Evolutionary conservation across 352 stramenopile species (phyloP), one percentile per base, ranked within the genome.

Genomic region (Phytophthora parvispora): DNA sequence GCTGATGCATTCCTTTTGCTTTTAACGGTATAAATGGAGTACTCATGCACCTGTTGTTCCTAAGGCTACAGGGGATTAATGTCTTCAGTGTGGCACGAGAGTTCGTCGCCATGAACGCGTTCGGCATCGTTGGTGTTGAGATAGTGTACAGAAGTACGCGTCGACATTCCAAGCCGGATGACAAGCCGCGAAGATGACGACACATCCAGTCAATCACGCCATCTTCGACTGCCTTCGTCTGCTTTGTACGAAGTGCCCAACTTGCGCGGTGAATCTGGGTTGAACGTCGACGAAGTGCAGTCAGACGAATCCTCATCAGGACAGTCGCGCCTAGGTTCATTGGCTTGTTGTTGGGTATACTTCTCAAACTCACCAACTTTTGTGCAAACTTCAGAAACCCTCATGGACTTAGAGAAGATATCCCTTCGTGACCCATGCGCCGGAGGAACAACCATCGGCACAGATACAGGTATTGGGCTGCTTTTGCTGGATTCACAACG

Each of bases 1-100:
- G 40, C 45, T 72, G 28, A 62, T 51, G 49, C 57, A 31, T 16
- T 72, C 64, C 3, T 73, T 73, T 69, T 73, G 65, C 28, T 73
- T 73, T 64, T 73, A 34, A 59, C 32, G 45, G 13, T n/a, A 45
- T n/a, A 31, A n/a, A 31, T 16, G 9, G 20, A 48, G 40, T 48
- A 9, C 7, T n/a, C 13, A 43, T 43, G 12, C 16, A 43, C 36
- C 10, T 6, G 12, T 43, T 43, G 36, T 43, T n/a, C n/a, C n/a
- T n/a, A n/a, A n/a, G n/a, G n/a, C n/a, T n/a, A n/a, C n/a, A n/a
- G n/a, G n/a, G n/a, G n/a, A n/a, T n/a, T n/a, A n/a, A n/a, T n/a
- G n/a, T n/a, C n/a, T n/a, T n/a, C n/a, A n/a, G n/a, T n/a, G n/a
- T n/a, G n/a, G n/a, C n/a, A n/a, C n/a, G n/a, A n/a, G n/a, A n/a